Percentiles rank a stretch among this genome's conserved stretches.
phyloP scores from a whole-genome alignment of 208 protist species.

The Strigomonas culicis region DNA sequence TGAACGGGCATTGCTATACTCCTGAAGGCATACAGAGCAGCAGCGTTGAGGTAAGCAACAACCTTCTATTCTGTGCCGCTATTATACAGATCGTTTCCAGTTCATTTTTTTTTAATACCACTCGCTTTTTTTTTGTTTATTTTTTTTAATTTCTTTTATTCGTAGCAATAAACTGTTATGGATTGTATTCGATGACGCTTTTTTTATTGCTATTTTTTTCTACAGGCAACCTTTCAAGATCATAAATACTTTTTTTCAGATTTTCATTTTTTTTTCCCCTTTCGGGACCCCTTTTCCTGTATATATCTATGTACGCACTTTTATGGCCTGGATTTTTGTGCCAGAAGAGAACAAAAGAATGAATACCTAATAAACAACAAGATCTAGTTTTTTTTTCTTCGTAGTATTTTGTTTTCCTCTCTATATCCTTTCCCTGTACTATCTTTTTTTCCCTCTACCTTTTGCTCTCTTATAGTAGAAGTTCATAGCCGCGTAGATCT shows the following conservation, averaged over 20 bases:
- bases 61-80: neutral
- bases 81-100: neutral
- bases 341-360: neutral
- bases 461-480: neutral
- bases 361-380: neutral
- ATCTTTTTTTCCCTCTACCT: conserved; percentile 8
- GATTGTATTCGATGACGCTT: neutral
- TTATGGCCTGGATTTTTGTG: neutral
- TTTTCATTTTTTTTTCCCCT: conserved; percentile 4
- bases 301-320: neutral
- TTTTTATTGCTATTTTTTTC: conserved; percentile 6
- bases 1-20: too few species aligned
- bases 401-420: too few species aligned
- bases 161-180: neutral
- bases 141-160: neutral
- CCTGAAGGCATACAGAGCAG: neutral
- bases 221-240: too few species aligned
- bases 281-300: neutral
- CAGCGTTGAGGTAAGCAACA: neutral
- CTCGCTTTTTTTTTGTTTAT: conserved; percentile 7
- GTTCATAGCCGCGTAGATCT: neutral
- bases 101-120: neutral
- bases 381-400: too few species aligned
- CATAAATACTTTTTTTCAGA: conserved; percentile 20
- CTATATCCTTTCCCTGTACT: neutral